A percentile compares a stretch with the other conserved stretches of the same genome.
Conservation (phyloP, 106 monocot species). For the Chionographis japonica region DNA sequence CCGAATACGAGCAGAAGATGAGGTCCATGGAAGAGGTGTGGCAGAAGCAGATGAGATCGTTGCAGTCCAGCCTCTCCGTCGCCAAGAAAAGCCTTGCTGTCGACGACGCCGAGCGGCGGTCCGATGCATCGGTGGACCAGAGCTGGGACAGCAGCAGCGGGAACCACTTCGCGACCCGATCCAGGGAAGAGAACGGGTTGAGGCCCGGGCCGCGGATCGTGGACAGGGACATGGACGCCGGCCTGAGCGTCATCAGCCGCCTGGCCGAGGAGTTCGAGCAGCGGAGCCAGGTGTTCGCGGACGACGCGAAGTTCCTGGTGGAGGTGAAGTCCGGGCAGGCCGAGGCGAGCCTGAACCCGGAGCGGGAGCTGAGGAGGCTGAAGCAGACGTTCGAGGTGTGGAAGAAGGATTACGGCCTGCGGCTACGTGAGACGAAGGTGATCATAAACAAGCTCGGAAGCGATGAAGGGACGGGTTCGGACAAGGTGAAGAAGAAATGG, state of each 20-base stretch:
- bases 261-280: conserved; percentile 81
- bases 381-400: conserved; percentile 74
- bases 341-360: conserved; percentile 67
- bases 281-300: conserved; percentile 55
- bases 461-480: conserved; percentile 22
- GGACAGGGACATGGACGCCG: conserved; percentile 32
- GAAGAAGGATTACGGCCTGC: conserved; percentile 72
- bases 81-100: conserved; percentile 78
- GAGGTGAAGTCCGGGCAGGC: conserved; percentile 93
- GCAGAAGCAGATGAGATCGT: conserved; percentile 93
- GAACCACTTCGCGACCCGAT: conserved; percentile 6
- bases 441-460: conserved; percentile 36
- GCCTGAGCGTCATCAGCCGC: conserved; percentile 47
- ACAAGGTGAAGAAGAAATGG: conserved; percentile 57
- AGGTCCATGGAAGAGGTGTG: conserved; percentile 96
- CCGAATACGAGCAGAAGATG: conserved; percentile 95
- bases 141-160: conserved; percentile 45
- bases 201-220: conserved; percentile 6
- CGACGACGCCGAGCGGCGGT: conserved; percentile 40
- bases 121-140: conserved; percentile 49
- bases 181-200: conserved; percentile 14
- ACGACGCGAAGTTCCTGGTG: conserved; percentile 74
- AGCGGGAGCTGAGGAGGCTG: conserved; percentile 66
- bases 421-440: conserved; percentile 60
- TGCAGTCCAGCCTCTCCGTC: conserved; percentile 72